A percentile compares a stretch with the other conserved stretches of the same genome.
phyloP scores from a whole-genome alignment of 176 grass and related monocot genomes.

The Puya raimondii region DNA sequence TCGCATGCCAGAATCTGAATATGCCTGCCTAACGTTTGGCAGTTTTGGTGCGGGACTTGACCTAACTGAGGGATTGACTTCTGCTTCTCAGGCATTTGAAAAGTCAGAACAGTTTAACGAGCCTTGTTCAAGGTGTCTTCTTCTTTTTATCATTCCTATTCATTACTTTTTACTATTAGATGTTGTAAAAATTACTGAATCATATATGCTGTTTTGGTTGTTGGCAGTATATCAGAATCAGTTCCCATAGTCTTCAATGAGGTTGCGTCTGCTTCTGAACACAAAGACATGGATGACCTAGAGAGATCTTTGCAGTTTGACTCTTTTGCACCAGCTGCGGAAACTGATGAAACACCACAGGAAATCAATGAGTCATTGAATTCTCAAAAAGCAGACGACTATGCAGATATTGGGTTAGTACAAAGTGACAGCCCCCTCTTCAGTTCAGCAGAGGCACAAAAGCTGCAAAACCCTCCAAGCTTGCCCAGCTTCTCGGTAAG shows the following conservation, averaged over 20 bases:
- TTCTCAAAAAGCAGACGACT: slow-evolving; percentile 41
- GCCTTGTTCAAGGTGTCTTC: background rate
- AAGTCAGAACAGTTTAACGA: slow-evolving; percentile 43
- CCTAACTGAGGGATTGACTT: slow-evolving; percentile 14
- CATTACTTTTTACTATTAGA: too few species aligned
- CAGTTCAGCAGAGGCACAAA: slow-evolving; percentile 23
- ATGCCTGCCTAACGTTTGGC: slow-evolving; percentile 56
- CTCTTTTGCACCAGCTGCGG: slow-evolving; percentile 26
- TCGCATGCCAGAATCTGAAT: slow-evolving; percentile 53
- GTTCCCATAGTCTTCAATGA: slow-evolving; percentile 15
- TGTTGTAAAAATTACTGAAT: too few species aligned
- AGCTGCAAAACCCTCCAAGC: slow-evolving; percentile 33
- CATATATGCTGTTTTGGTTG: slow-evolving; percentile 2
- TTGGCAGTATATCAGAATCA: slow-evolving; percentile 36
- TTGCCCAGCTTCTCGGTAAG: slow-evolving; percentile 48
- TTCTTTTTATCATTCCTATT: too few species aligned
- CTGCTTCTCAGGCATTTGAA: slow-evolving; percentile 29
- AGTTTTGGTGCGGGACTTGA: slow-evolving; percentile 52
- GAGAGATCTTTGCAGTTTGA: slow-evolving; percentile 33
- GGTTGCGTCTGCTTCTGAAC: slow-evolving; percentile 19
- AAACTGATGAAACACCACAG: slow-evolving; percentile 31
- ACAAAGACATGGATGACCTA: slow-evolving; percentile 43
- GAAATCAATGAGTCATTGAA: slow-evolving; percentile 32
- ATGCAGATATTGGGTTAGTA: slow-evolving; percentile 60
- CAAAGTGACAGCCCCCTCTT: slow-evolving; percentile 43